These are phyloP conservation scores for Calonectria crousiana DNA, from an alignment of 2,329 filamentous ascomycete genomes.

Conservation along the genomic window DNA sequence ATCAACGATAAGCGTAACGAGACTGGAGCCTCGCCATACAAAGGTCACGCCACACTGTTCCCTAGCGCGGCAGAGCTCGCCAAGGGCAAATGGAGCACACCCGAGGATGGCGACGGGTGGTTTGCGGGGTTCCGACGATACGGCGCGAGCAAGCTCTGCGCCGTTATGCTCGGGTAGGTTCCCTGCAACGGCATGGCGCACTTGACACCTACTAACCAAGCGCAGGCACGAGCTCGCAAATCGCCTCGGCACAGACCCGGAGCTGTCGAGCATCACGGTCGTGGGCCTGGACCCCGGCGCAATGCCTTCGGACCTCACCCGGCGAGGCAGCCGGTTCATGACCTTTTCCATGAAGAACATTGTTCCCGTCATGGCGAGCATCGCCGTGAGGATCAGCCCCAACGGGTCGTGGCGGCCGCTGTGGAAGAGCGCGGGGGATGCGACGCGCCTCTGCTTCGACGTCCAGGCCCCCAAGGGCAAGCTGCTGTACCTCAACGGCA, in stretches of 20 bases:
- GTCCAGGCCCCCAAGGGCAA: conserved; percentile 43
- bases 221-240: conserved; percentile 49
- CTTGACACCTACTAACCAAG: conserved; percentile 20
- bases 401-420: conserved; percentile 47
- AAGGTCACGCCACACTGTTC: conserved; percentile 43
- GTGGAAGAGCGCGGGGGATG: conserved; percentile 50
- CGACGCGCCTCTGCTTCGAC: conserved; percentile 48
- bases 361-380: conserved; percentile 38
- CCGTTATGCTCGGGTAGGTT: conserved; percentile 51
- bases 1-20: conserved; percentile 46
- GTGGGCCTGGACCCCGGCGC: conserved; percentile 54
- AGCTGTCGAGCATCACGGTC: conserved; percentile 50
- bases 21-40: conserved; percentile 37
- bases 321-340: conserved; percentile 42
- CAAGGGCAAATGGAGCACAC: conserved; percentile 50
- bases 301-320: conserved; percentile 50
- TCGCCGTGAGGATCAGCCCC: conserved; percentile 41
- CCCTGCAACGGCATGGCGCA: neutral
- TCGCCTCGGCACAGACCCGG: conserved; percentile 50
- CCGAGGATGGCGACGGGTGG: conserved; percentile 45
- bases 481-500: conserved; percentile 51
- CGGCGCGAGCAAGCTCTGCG: conserved; percentile 54
- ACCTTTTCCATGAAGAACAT: conserved; percentile 40
- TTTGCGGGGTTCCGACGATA: conserved; percentile 50
- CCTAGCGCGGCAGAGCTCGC: conserved; percentile 48